Base-by-base conservation (phyloP, 169 alveolate genomes). In the Cryptosporidium meleagridis region DNA sequence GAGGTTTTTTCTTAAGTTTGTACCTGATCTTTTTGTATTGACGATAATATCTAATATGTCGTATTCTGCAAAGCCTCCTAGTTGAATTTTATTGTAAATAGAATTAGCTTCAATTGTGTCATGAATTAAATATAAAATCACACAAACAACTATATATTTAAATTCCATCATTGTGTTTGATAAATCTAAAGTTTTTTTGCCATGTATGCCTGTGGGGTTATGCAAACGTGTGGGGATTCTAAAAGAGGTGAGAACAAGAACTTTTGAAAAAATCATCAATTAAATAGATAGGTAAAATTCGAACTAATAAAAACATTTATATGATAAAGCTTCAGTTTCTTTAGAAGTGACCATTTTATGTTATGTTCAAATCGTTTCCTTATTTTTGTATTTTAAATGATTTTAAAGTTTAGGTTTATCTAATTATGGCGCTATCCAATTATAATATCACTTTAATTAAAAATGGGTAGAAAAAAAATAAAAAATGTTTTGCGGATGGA, bases 391-490 rank as follows among this genome's bases (percentile, higher is more conserved):
- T 55, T 55, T 23, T 23, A 16, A 2, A 55, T 16, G 9, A 7
- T 0, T n/a, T 55, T 26, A 6, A 2, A 8, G 23, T 55, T 21
- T 53, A n/a, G 67, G 26, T 23, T 55, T 16, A 55, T 9, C 3
- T 9, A 55, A 9, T 23, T 55, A 55, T 55, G 67, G 67, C 67
- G 67, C 67, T n/a, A 55, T 2, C 35, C 2, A 3, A 23, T 16
- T 44, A 39, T 31, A 69, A 3, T 39, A 39, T 37, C 33, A 37
- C n/a, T 69, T 48, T 5, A 18, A 18, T 69, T 69, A 16, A 37
- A 69, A 69, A 70, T 70, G 85, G 85, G 85, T 37, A 70, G 85
- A 51, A 70, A 21, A 70, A 70, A 48, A 70, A 48, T 45, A 9
- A 31, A 39, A 70, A 33, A 48, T 21, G 48, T 14, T 51, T 26